Evolutionary conservation across 73 alveolate genomes (phyloP).

Genomic region (Paraurostyla sp.): DNA sequence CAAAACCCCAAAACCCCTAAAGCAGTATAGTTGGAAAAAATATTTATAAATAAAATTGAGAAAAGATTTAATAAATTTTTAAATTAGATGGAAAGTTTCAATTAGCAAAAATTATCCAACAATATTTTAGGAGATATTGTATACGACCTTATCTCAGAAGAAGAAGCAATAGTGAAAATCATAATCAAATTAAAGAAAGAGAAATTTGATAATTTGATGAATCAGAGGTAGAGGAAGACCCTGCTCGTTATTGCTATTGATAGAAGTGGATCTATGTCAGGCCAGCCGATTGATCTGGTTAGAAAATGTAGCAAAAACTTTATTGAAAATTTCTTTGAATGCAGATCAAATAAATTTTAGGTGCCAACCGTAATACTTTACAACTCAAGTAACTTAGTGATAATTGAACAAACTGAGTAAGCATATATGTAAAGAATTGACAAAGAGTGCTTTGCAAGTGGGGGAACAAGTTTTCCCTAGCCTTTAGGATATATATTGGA

Average conservation of each 20-base stretch:
- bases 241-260: not conserved
- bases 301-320: not conserved
- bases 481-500: not conserved
- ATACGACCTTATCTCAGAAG: no score
- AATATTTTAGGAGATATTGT: no score
- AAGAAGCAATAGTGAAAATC: no score
- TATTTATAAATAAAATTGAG: no score
- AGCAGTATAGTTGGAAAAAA: no score
- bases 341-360: not conserved
- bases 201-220: not conserved
- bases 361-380: not conserved
- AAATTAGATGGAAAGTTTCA: no score
- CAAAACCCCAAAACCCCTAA: no score
- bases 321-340: not conserved
- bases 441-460: not conserved
- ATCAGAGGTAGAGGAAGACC: not conserved
- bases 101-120: no score
- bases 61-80: no score
- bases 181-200: no score
- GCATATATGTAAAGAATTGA: not conserved
- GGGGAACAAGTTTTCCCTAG: not conserved
- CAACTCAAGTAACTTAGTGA: not conserved
- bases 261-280: constrained; percentile 5
- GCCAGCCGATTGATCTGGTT: not conserved
- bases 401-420: not conserved